Evolutionary conservation across 2,329 filamentous ascomycete species (phyloP), one percentile per base, ranked within the genome.

Genomic region (Aspergillus sp.): DNA sequence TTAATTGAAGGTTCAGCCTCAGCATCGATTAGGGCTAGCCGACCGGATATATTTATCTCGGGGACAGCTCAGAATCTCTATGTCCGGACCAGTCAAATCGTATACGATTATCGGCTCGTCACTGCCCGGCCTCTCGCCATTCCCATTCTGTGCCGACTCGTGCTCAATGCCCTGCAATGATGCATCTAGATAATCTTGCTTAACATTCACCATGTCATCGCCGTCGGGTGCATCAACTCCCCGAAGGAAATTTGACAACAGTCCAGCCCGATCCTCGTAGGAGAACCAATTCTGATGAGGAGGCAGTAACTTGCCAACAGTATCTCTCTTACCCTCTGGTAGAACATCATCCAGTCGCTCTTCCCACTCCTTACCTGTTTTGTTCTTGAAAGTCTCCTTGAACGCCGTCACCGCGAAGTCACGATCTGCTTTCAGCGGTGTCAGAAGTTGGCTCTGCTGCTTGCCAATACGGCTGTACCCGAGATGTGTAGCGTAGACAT

Each of bases 311-410:
- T 68, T 62, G 9, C 72, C 73, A 10, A 69, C 58, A 12, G 47
- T n/a, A 32, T 70, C 68, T 19, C n/a, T 63, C 59, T 69, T 73
- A 0, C 67, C 65, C 8, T 63, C 48, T 4, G 63, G 62, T 36
- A 51, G 25, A 7, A 58, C 67, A 23, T 59, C 64, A 38, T 66
- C 57, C 12, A 63, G 58, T 25, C 70, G 67, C 5, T 87, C 76
- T n/a, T 84, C 78, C 89, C 88, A 91, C 1, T 77, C 70, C 9
- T 86, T 76, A 0, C 84, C 84, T 0, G 87, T 87, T 70, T 86
- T 85, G 7, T 77, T 75, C 10, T 71, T 72, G 70, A 91, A 91
- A 65, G 88, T 86, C 0, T 73, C 65, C 60, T 78, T 79, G 70
- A 91, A 90, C 0, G 76, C 74, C 0, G 64, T 63, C 60, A 85